Evolutionary conservation across 345 rosid species (phyloP), one percentile per base, ranked within the genome.

Genomic region (Dipteronia dyeriana): DNA sequence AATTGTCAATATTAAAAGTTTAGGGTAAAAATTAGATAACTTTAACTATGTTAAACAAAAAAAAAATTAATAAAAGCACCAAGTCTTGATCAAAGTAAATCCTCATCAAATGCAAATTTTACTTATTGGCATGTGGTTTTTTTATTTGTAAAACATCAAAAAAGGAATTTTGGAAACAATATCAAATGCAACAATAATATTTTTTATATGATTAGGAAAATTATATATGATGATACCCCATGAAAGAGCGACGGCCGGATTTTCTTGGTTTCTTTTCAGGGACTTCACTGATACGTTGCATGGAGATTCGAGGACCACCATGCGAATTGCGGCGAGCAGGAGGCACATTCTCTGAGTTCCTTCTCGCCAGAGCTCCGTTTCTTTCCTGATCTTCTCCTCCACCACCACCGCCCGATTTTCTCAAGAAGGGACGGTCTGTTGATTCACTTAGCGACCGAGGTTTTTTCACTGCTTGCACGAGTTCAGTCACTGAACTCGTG

Each of bases 361-460:
- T 54, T 74, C 97, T 85, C 26, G 68, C 92, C 9, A 72, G 19
- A 38, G 85, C 86, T 9, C 71, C 66, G 11, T 79, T 66, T 73
- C 71, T 78, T 72, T 78, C 85, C 38, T 34, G 38, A n/a, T 71
- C 84, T 51, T 82, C 90, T 65, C 31, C 82, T 7, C 80, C 82
- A 10, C 81, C 89, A 9, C 81, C 89, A 29, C 87, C 86, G 57
- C 81, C 92, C 0, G 96, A 89, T 83, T 85, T 91, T 79, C 87
- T 82, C 74, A 73, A 72, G 56, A 84, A 80, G 0, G 96, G 92
- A 51, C 67, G 86, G 57, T 82, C 87, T 11, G 79, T 81, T 5
- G 97, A 92, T 87, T 92, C 98, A 68, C 99, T 93, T 9, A 86
- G 84, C 5, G 99, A 86, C 66, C 98, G 91, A 10, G 99, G 98